Evolutionary conservation across 2,329 filamentous ascomycete species (phyloP).

Genomic region (Penicillium sp.): DNA sequence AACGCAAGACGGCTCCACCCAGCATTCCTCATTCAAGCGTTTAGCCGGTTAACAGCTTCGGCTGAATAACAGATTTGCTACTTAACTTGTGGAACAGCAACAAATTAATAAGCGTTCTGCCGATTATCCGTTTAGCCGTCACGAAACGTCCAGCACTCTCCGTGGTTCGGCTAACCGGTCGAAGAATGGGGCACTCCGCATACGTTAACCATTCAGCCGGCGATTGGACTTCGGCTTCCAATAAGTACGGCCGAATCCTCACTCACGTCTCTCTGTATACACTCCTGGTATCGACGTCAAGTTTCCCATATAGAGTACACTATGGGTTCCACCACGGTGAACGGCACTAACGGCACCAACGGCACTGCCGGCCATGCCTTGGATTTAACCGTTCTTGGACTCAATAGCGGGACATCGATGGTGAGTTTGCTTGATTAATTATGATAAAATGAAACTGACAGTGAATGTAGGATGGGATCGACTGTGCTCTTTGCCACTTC

Average conservation of each 20-base stretch:
- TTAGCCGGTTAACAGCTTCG: constrained; percentile 4
- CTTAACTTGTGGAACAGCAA: too few relatives aligned
- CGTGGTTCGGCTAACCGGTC: neutral
- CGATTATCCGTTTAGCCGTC: constrained; percentile 13
- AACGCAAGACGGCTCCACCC: neutral
- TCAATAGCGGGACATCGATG: constrained; percentile 57
- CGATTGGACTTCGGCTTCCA: neutral
- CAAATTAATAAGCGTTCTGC: constrained; percentile 17
- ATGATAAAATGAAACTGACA: neutral
- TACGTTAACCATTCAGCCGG: neutral
- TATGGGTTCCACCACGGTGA: constrained; percentile 13
- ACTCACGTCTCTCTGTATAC: neutral
- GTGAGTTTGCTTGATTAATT: constrained; percentile 12
- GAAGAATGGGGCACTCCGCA: neutral
- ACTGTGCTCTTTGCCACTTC: constrained; percentile 59
- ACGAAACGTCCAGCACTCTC: neutral
- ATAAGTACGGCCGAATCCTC: neutral
- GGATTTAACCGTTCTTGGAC: constrained; percentile 54
- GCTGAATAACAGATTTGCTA: too few relatives aligned
- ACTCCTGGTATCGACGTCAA: neutral
- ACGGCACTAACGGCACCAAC: constrained; percentile 19
- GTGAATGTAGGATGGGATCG: constrained; percentile 49
- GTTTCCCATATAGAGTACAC: neutral
- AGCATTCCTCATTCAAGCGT: constrained; percentile 11
- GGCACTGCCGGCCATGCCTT: constrained; percentile 32